Evolutionary conservation across 139 green algal species (phyloP), one percentile per base, ranked within the genome.

Genomic region (Closterium sp.): DNA sequence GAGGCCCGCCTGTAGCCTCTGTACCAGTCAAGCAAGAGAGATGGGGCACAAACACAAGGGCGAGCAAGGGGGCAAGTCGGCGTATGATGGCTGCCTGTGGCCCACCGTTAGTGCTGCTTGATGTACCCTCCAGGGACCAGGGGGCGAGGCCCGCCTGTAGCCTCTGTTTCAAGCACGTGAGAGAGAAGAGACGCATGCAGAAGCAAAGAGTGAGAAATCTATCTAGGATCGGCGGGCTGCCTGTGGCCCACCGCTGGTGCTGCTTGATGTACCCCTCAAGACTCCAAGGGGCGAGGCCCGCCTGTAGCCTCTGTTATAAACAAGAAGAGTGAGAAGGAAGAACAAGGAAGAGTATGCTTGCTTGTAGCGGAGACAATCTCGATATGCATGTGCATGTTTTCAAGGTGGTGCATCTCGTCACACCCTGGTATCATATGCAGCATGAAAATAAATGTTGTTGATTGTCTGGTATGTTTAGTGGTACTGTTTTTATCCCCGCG

Each of bases 191-290:
- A 85, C 12, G 76, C 28, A 85, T 10, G 69, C 5, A 85, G 76
- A 32, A 33, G 76, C 8, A 25, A 85, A 85, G 23, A 30, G 69
- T 12, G 69, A 55, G 36, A 6, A 4, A 55, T 55, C 6, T 55
- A 6, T 55, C 6, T 55, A 92, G 90, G 3, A 93, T 93, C 86
- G 93, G 90, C 23, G 89, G 86, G 86, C 90, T 91, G 3, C 89
- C 89, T 4, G 89, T 91, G 28, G 89, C 35, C 90, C 90, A 93
- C 86, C 90, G 69, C 64, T 93, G 87, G 28, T 92, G 84, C 91
- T 94, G 92, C 92, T 94, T 95, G 84, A 94, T 94, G 69, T 91
- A 94, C n/a, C 81, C 31, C 43, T 93, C 87, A 23, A 33, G 16
- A 7, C 30, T 85, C n/a, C n/a, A 85, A 23, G 16, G 25, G 21